Evolutionary conservation across 2,329 filamentous ascomycete species (phyloP).

Genomic region (Pseudogymnoascus sp.): DNA sequence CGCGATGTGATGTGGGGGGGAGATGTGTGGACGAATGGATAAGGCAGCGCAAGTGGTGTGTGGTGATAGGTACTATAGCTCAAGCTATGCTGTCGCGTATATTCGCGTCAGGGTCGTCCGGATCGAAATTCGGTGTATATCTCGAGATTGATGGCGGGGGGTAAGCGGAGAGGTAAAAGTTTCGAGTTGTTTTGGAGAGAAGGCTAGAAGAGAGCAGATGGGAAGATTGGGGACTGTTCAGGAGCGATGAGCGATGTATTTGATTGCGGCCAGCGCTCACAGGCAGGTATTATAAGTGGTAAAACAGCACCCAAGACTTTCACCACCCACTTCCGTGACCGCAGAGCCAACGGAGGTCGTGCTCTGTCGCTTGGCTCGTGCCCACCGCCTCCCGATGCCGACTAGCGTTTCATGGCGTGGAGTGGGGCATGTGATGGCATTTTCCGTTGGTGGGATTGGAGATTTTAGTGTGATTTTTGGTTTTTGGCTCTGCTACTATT

Average conservation of each 20-base stretch:
- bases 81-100: neutral
- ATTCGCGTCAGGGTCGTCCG: neutral
- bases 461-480: neutral
- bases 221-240: neutral
- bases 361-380: slow-evolving; percentile 5
- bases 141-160: neutral
- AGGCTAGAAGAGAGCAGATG: neutral
- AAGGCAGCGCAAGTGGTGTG: neutral
- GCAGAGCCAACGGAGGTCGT: slow-evolving; percentile 1
- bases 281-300: slow-evolving; percentile 9
- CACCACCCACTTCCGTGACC: slow-evolving; percentile 5
- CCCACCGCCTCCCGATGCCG: slow-evolving; percentile 6
- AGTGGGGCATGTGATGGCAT: neutral
- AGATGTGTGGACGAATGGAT: neutral
- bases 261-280: slow-evolving; percentile 6
- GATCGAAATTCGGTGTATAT: neutral
- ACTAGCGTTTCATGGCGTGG: slow-evolving; percentile 6
- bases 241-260: slow-evolving; percentile 1
- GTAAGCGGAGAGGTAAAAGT: neutral
- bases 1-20: neutral
- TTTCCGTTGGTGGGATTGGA: slow-evolving; percentile 9
- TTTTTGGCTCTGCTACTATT: neutral
- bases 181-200: neutral
- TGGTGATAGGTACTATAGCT: slow-evolving; percentile 1
- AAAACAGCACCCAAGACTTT: slow-evolving; percentile 4